Evolutionary conservation across 208 protist species (phyloP).

Genomic region (Borovskyia barvae): DNA sequence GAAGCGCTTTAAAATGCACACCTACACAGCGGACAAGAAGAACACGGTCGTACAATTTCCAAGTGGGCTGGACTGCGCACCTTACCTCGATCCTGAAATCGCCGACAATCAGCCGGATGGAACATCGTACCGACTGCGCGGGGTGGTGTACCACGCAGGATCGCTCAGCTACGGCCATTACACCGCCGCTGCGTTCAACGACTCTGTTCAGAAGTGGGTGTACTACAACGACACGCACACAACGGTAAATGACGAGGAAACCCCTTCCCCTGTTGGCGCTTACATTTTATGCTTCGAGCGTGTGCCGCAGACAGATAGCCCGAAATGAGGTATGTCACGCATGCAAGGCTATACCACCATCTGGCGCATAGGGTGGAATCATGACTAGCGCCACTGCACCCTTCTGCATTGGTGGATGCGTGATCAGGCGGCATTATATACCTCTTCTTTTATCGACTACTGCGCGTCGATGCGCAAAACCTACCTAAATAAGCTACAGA

Average conservation of each 20-base stretch:
- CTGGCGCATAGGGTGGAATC: too few species aligned
- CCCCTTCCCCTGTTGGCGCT: conserved; percentile 32
- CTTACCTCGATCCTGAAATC: conserved; percentile 59
- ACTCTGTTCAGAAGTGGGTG: conserved; percentile 56
- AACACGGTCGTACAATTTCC: conserved; percentile 63
- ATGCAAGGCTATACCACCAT: too few species aligned
- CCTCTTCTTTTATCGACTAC: too few species aligned
- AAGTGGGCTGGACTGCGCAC: conserved; percentile 42
- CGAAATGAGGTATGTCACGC: background rate
- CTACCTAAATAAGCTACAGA: too few species aligned
- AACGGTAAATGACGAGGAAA: conserved; percentile 18
- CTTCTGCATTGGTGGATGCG: too few species aligned
- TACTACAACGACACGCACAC: conserved; percentile 71
- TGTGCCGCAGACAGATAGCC: too few species aligned
- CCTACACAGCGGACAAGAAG: conserved; percentile 65
- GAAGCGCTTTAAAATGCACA: conserved; percentile 76
- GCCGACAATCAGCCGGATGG: conserved; percentile 8
- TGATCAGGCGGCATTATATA: too few species aligned
- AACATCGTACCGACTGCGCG: conserved; percentile 59
- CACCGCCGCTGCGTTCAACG: conserved; percentile 63
- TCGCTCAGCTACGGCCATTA: conserved; percentile 82
- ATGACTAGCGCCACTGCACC: too few species aligned
- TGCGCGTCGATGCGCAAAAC: too few species aligned
- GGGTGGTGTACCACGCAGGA: conserved; percentile 79
- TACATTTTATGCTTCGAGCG: conserved; percentile 84